Percentiles rank a stretch among this genome's conserved stretches.
Evolutionary conservation across 1,284 basidiomycete species (phyloP).

Genomic region (Abortiporus biennis): DNA sequence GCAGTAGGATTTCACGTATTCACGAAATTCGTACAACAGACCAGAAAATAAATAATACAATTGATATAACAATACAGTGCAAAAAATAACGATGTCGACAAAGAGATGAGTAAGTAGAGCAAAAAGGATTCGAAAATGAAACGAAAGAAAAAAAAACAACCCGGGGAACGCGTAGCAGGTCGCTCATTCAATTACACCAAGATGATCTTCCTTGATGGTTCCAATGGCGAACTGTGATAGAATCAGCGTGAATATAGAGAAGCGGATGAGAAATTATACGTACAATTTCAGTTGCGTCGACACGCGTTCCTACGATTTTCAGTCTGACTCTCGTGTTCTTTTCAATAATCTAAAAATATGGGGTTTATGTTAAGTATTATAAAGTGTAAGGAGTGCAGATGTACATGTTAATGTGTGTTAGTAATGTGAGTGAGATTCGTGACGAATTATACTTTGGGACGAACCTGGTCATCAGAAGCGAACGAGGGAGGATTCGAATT

Average conservation of each 20-base stretch:
- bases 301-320: slow-evolving; percentile 95
- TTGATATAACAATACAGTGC: too few relatives aligned
- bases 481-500: slow-evolving; percentile 91
- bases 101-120: slow-evolving; percentile 1
- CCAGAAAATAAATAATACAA: too few relatives aligned
- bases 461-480: slow-evolving; percentile 82
- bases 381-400: not conserved
- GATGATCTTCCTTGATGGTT: slow-evolving; percentile 91
- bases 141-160: slow-evolving; percentile 1
- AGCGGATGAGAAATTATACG: slow-evolving; percentile 23
- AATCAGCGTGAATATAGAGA: not conserved
- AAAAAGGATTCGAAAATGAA: slow-evolving; percentile 13
- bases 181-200: slow-evolving; percentile 72
- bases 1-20: too few relatives aligned
- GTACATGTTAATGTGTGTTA: too few relatives aligned
- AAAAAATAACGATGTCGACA: too few relatives aligned
- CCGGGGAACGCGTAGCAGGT: slow-evolving; percentile 1
- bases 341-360: slow-evolving; percentile 67
- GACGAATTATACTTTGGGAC: slow-evolving; percentile 11
- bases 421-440: too few relatives aligned
- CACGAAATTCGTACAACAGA: too few relatives aligned
- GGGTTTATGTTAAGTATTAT: slow-evolving; percentile 1
- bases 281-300: slow-evolving; percentile 97
- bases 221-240: slow-evolving; percentile 78
- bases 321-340: slow-evolving; percentile 90